Evolutionary conservation across 2,329 filamentous ascomycete genomes (phyloP), one percentile per base, ranked within the genome.

Genomic region (Leptographium flavum): DNA sequence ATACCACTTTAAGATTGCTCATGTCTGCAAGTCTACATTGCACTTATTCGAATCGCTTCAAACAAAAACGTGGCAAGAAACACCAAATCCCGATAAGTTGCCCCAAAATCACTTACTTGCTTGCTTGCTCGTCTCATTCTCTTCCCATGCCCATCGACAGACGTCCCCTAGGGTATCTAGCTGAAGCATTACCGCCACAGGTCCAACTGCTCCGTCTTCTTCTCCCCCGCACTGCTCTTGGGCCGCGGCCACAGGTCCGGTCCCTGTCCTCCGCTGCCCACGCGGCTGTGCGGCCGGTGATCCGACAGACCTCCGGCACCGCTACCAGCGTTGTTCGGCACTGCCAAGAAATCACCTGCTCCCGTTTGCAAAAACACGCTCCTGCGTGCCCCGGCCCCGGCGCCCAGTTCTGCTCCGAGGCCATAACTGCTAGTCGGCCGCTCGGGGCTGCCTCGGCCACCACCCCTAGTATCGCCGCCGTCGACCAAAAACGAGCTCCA

Each of bases 401-500:
- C 60, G 46, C 71, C 67, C 70, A 72, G 59, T 49, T 76, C 73
- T 15, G 69, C 64, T n/a, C 66, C 67, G 31, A 78, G 64, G 14
- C 74, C 74, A 55, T 76, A 78, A 54, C 68, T 72, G 58, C 73
- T 77, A 45, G 69, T 59, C 28, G 72, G 73, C 31, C 73, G 66
- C 49, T 51, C 45, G 15, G 49, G 51, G 43, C 53, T 56, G 51
- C 51, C 48, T 32, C 49, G 53, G 6, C 48, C 45, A 21, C 50
- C 46, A 28, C 57, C 51, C 41, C 57, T 52, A 30, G 25, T 28
- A 21, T 45, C 39, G 7, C 41, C 41, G 14, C 61, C 58, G 47
- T 63, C 57, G 45, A 77, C 65, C 45, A 69, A 67, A 40, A 72
- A 66, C 56, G 74, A 76, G 45, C 71, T 74, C 74, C 74, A 79